phyloP scores from a whole-genome alignment of 352 stramenopile species.

The Globisporangium uncinulatum region DNA sequence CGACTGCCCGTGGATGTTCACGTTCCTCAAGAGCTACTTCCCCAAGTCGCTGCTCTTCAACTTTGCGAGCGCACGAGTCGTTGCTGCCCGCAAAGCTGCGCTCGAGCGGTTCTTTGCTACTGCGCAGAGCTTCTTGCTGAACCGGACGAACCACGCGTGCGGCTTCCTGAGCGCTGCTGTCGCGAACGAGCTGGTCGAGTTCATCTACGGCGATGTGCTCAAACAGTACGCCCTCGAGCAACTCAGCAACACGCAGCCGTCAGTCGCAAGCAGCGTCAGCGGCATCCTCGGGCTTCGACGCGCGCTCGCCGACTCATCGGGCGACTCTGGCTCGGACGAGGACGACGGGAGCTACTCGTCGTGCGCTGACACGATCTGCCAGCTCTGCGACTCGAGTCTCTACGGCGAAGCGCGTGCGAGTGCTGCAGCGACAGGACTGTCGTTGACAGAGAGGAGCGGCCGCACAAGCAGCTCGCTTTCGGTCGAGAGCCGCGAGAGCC shows the following conservation, averaged over 20 bases:
- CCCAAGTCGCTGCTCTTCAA: conserved; percentile 53
- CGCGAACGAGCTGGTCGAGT: conserved; percentile 44
- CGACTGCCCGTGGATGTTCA: conserved; percentile 69
- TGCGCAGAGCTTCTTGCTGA: conserved; percentile 47
- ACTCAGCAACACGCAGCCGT: conserved; percentile 6
- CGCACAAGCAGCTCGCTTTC: conserved; percentile 3
- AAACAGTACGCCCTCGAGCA: conserved; percentile 39
- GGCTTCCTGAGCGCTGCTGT: conserved; percentile 21
- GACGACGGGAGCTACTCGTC: conserved; percentile 24
- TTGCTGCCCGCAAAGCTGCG: conserved; percentile 38
- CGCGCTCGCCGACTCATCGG: conserved; percentile 14
- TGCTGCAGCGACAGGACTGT: not conserved
- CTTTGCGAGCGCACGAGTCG: conserved; percentile 36
- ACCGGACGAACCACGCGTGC: conserved; percentile 58
- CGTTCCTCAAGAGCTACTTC: conserved; percentile 76
- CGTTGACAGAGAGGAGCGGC: conserved; percentile 7
- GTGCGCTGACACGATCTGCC: conserved; percentile 20
- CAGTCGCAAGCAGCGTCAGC: conserved; percentile 1
- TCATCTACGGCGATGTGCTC: conserved; percentile 57
- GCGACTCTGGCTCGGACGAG: conserved; percentile 20
- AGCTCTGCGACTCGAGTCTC: conserved; percentile 37
- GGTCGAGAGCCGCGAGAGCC: conserved; percentile 8
- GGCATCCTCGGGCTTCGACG: not conserved
- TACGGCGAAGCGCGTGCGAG: conserved; percentile 35
- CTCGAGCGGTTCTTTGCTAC: conserved; percentile 58